Evolutionary conservation across 2,329 filamentous ascomycete genomes (phyloP).

Genomic region (Penicillium glabrum): DNA sequence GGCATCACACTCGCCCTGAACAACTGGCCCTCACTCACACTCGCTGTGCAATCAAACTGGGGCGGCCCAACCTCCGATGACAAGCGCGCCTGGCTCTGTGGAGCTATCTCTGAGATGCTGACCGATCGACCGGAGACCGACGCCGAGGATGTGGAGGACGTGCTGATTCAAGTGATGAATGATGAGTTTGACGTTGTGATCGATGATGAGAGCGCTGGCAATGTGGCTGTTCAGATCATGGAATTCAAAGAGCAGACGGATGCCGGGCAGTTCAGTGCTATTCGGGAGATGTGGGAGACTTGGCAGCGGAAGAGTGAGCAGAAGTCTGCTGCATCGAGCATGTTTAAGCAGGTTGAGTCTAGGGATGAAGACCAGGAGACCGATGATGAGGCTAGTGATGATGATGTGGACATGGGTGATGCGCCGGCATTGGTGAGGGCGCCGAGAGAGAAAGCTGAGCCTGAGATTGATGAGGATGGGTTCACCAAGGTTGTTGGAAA

Average conservation of each 20-base stretch:
- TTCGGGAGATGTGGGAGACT: conserved; percentile 59
- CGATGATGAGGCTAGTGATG: conserved; percentile 57
- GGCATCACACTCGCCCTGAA: conserved; percentile 81
- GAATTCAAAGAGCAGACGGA: conserved; percentile 63
- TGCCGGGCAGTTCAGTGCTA: conserved; percentile 64
- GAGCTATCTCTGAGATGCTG: conserved; percentile 80
- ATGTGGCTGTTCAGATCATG: conserved; percentile 72
- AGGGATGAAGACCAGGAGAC: conserved; percentile 57
- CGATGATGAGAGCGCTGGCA: conserved; percentile 80
- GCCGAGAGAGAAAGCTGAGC: conserved; percentile 63
- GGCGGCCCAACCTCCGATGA: conserved; percentile 78
- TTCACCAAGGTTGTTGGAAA: conserved; percentile 74
- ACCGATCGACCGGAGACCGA: conserved; percentile 63
- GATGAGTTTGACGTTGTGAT: conserved; percentile 94
- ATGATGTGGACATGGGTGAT: conserved; percentile 66
- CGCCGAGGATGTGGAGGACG: conserved; percentile 75
- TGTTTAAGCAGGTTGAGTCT: conserved; percentile 40
- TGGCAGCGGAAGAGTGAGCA: conserved; percentile 41
- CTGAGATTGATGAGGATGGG: conserved; percentile 77
- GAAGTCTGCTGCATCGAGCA: conserved; percentile 33
- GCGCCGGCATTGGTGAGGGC: conserved; percentile 61
- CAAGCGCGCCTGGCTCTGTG: conserved; percentile 96
- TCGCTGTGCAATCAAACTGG: conserved; percentile 85
- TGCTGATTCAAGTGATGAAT: conserved; percentile 85
- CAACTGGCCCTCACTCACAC: conserved; percentile 82